phyloP scores from a whole-genome alignment of 2,329 filamentous ascomycete species.

The Chaetothyriales sp. region DNA sequence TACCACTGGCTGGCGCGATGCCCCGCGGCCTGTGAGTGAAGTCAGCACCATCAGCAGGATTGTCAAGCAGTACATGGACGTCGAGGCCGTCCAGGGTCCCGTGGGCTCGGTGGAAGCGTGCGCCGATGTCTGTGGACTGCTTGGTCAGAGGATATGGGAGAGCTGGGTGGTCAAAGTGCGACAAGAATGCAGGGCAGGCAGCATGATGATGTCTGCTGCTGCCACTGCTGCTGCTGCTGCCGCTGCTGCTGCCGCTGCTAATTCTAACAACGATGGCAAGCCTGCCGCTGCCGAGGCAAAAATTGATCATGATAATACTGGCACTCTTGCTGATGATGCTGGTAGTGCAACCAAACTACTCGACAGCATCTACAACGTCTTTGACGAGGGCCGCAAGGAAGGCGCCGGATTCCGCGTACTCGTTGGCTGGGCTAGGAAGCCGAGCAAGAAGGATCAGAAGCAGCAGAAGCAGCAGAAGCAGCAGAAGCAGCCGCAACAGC shows the following conservation, averaged over 20 bases:
- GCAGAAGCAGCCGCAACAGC: background rate
- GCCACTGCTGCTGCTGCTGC: conserved; percentile 26
- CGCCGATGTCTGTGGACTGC: conserved; percentile 62
- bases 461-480: background rate
- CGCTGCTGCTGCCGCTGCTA: conserved; percentile 22
- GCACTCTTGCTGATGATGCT: background rate
- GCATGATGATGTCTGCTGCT: conserved; percentile 33
- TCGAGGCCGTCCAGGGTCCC: conserved; percentile 42
- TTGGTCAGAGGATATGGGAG: conserved; percentile 88
- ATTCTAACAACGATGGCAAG: no score
- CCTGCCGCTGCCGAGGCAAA: no score
- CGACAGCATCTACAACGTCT: conserved; percentile 40
- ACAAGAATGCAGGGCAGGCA: conserved; percentile 43
- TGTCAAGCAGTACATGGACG: conserved; percentile 25
- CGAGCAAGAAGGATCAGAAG: conserved; percentile 12
- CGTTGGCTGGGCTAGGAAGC: conserved; percentile 45
- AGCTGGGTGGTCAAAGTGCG: conserved; percentile 84
- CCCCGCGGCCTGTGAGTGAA: conserved; percentile 14
- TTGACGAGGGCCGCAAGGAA: conserved; percentile 45
- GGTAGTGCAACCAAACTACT: conserved; percentile 37
- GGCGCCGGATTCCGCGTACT: conserved; percentile 45
- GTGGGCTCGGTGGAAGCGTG: conserved; percentile 56
- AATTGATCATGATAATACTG: conserved; percentile 26
- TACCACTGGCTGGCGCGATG: conserved; percentile 31
- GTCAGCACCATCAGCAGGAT: conserved; percentile 16